Base-by-base conservation (phyloP, 2,329 filamentous ascomycete genomes). In the Aspergillus fumigatus region DNA sequence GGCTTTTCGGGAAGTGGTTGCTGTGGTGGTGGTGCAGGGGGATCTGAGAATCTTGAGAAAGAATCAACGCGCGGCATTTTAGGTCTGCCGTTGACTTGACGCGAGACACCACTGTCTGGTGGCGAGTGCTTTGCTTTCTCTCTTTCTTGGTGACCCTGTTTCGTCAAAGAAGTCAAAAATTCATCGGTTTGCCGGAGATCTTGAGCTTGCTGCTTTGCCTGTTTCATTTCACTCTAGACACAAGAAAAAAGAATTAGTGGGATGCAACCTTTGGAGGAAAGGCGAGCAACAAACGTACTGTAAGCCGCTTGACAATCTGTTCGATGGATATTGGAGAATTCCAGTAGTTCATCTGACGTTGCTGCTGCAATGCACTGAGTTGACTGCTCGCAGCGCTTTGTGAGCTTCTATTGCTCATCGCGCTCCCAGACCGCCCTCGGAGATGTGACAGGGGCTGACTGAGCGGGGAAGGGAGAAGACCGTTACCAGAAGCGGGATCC, bases 1-100 rank as follows among this genome's bases (percentile, higher is more conserved):
- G 93, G 93, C 72, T 97, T 97, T 70, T 97, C 92, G 1, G 93
- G 93, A 5, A 97, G 79, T 14, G 93, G 93, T 65, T 96, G 92
- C 65, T 96, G 92, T 27, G 93, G 93, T 26, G 93, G 93, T 7
- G 93, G 93, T 23, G 92, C 93, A 3, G 93, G 93, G 51, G 93
- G 93, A 56, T 97, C 92, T 1, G 90, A 94, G 71, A 97, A 97
- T 52, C 92, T 84, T 4, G 89, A 84, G 66, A 94, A 93, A 43
- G 87, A 79, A 67, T 96, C 92, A 21, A 85, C 77, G 62, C 90
- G 88, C 49, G 79, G 74, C 56, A 76, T 72, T 61, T 78, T 77
- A 8, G 73, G 72, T 32, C 73, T 71, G 50, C 76, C 77, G 58
- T 79, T 81, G n/a, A 76, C 62, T 58, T 77, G 77, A 48, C 70